Evolutionary conservation across 2,329 filamentous ascomycete species (phyloP).

Genomic region (Monosporascus sp.): DNA sequence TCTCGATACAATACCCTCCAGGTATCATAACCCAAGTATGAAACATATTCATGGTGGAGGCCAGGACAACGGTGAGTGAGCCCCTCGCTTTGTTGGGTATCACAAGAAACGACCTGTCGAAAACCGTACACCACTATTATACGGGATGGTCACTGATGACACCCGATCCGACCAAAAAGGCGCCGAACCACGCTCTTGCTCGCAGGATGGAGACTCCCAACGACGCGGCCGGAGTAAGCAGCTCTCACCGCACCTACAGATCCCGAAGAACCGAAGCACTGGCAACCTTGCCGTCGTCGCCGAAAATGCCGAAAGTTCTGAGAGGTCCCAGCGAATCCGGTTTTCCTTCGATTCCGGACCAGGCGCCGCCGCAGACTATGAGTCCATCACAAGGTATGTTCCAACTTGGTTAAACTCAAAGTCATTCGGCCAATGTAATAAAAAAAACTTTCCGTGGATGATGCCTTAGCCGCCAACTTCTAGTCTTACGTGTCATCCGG

Average conservation of each 20-base stretch:
- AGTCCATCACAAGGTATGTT: slow-evolving; percentile 67
- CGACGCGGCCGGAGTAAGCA: slow-evolving; percentile 34
- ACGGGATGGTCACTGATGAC: slow-evolving; percentile 16
- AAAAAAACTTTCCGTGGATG: too few species aligned
- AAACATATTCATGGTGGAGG: slow-evolving; percentile 37
- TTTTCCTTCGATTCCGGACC: slow-evolving; percentile 73
- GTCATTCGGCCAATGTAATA: too few species aligned
- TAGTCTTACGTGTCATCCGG: background rate
- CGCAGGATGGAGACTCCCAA: slow-evolving; percentile 32
- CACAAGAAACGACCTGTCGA: background rate
- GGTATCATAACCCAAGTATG: slow-evolving; percentile 33
- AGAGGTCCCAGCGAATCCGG: slow-evolving; percentile 53
- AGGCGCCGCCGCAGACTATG: slow-evolving; percentile 54
- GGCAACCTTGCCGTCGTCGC: slow-evolving; percentile 49
- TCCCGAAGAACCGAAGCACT: slow-evolving; percentile 63
- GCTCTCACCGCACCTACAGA: slow-evolving; percentile 41
- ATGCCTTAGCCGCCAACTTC: background rate
- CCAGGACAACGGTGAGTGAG: slow-evolving; percentile 37
- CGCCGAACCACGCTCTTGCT: slow-evolving; percentile 33
- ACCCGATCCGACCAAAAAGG: slow-evolving; percentile 26
- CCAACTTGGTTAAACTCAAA: too few species aligned
- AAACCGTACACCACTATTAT: background rate
- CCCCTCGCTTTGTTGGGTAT: background rate
- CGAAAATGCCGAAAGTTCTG: slow-evolving; percentile 41
- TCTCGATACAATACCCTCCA: slow-evolving; percentile 10